A percentile compares a stretch with the other conserved stretches of the same genome.
Conservation (phyloP, 768 basidiomycete genomes). For the Gymnopilus junonius region DNA sequence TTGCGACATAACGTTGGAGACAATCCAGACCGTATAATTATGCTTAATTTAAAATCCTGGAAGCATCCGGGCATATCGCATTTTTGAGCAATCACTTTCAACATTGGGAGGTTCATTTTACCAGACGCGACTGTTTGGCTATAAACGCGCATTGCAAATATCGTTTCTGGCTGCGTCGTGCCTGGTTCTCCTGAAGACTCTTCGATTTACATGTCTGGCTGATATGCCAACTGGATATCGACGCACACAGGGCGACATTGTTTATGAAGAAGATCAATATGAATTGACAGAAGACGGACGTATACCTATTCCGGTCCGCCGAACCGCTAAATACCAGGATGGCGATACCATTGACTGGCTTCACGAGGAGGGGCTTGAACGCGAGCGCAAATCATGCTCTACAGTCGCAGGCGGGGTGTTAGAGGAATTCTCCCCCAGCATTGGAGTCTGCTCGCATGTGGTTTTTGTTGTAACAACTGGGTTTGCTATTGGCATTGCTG, state of each 20-base stretch:
- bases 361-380: conserved; percentile 65
- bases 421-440: conserved; percentile 57
- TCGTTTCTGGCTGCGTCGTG: background rate
- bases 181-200: background rate
- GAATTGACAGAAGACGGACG: conserved; percentile 51
- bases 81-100: background rate
- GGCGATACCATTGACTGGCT: conserved; percentile 73
- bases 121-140: conserved; percentile 6
- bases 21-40: background rate
- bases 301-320: conserved; percentile 33
- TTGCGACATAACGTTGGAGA: conserved; percentile 19
- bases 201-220: conserved; percentile 20
- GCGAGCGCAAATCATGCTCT: conserved; percentile 56
- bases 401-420: conserved; percentile 55
- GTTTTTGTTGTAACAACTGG: conserved; percentile 72
- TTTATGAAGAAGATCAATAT: conserved; percentile 43
- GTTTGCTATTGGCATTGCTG: conserved; percentile 66
- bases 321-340: conserved; percentile 52
- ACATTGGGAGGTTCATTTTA: too few relatives aligned
- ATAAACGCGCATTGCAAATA: background rate
- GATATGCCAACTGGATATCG: conserved; percentile 31
- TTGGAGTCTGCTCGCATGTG: conserved; percentile 64
- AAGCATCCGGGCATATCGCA: background rate
- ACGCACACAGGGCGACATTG: conserved; percentile 23
- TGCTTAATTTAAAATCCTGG: background rate